Base-by-base conservation (phyloP, 2,329 filamentous ascomycete genomes). In the Aureobasidium sp. region DNA sequence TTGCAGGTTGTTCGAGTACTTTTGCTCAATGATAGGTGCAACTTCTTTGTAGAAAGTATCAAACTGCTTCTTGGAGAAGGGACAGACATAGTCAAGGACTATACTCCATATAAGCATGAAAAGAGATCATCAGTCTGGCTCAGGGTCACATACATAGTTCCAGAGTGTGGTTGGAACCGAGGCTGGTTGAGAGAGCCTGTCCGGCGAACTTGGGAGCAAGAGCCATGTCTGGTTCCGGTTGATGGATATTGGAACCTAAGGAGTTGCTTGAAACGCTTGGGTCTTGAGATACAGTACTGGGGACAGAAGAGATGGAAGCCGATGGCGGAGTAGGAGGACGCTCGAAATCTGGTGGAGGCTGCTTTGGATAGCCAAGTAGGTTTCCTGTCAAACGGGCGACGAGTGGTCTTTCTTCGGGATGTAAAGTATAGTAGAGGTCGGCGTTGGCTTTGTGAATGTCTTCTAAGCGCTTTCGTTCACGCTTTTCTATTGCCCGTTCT, bases 61-160 rank as follows among this genome's bases (percentile, higher is more conserved):
- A 83, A 94, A 97, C 69, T 91, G 76, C 69, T 88, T 88, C 63
- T 82, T 82, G 53, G 72, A 62, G 68, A 81, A 77, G 44, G 91
- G 91, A 74, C 92, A 97, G 71, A 91, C 89, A 78, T 96, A 97
- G 80, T 97, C 92, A 67, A 96, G 85, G 75, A 89, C 82, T 85
- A 2, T 11, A 10, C 45, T 49, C 30, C 2, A n/a, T 8, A 8
- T 48, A 6, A 45, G 45, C 21, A 13, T 27, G 6, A 5, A 7
- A 11, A 14, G 5, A n/a, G 1, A 10, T 21, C 11, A 14, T 25
- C 27, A 11, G 37, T 32, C n/a, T 85, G 75, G 89, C 82, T 85
- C 14, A 32, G 27, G 25, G 45, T 5, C 16, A 32, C 74, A 61
- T 73, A 80, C 78, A 83, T n/a, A 83, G 68, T 66, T 83, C 81